Evolutionary conservation across 768 basidiomycete species (phyloP).

Genomic region (Mycena crocata): DNA sequence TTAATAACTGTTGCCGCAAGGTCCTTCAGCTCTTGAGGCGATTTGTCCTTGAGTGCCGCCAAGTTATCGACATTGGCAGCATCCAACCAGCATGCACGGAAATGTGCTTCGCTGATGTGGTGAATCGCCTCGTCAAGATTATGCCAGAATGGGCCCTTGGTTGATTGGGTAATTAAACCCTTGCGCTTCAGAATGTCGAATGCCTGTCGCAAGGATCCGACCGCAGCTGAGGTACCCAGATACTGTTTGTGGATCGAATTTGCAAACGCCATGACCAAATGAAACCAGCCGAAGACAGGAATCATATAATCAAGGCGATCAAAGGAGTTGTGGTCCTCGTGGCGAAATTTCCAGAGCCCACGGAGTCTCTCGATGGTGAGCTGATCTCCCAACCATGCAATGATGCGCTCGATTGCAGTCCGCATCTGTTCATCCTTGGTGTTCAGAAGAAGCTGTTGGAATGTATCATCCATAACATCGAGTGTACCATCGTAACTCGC

Average conservation of each 20-base stretch:
- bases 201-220: slow-evolving; percentile 25
- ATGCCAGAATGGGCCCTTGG: too few species aligned
- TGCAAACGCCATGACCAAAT: slow-evolving; percentile 43
- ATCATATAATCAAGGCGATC: slow-evolving; percentile 44
- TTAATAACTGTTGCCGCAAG: slow-evolving; percentile 33
- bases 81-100: slow-evolving; percentile 37
- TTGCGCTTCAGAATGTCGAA: slow-evolving; percentile 34
- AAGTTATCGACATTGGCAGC: slow-evolving; percentile 33
- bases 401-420: slow-evolving; percentile 16
- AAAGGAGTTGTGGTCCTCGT: slow-evolving; percentile 45
- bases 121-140: too few species aligned
- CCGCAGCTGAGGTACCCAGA: slow-evolving; percentile 30
- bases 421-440: neutral
- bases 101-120: too few species aligned
- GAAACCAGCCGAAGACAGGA: slow-evolving; percentile 46
- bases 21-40: slow-evolving; percentile 33
- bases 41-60: slow-evolving; percentile 23
- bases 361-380: slow-evolving; percentile 42
- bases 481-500: slow-evolving; percentile 30
- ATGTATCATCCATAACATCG: neutral
- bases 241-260: slow-evolving; percentile 49
- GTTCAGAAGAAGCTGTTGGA: neutral
- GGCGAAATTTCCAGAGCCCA: slow-evolving; percentile 42
- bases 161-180: too few species aligned
- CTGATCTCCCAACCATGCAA: too few species aligned